A percentile compares a stretch with the other conserved stretches of the same genome.
phyloP scores from a whole-genome alignment of 768 basidiomycete species.

The Russula sp. region DNA sequence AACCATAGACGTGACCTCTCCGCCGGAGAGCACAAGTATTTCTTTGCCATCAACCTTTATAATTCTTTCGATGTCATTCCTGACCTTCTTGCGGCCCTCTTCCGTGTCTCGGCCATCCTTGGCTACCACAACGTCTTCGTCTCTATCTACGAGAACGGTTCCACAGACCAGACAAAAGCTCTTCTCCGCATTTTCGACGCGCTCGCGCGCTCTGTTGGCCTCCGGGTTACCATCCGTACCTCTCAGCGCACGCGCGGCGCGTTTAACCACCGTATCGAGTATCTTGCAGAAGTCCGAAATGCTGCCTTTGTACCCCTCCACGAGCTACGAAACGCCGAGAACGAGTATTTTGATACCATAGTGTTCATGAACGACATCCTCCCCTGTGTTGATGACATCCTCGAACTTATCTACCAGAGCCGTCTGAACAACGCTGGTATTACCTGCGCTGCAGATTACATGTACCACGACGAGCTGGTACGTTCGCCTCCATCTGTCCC shows the following conservation, averaged over 20 bases:
- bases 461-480: slow-evolving; percentile 95
- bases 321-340: slow-evolving; percentile 85
- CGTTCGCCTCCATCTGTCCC: slow-evolving; percentile 27
- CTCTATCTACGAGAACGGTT: slow-evolving; percentile 98
- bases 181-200: slow-evolving; percentile 93
- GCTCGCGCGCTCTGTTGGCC: slow-evolving; percentile 80
- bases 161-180: slow-evolving; percentile 97
- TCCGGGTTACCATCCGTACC: slow-evolving; percentile 90
- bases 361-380: slow-evolving; percentile 99
- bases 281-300: slow-evolving; percentile 99
- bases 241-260: slow-evolving; percentile 89
- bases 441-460: slow-evolving; percentile 97
- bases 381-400: slow-evolving; percentile 94
- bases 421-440: slow-evolving; percentile 93
- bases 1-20: slow-evolving; percentile 31
- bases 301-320: slow-evolving; percentile 93
- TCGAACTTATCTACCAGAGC: slow-evolving; percentile 96
- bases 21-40: slow-evolving; percentile 87
- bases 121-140: slow-evolving; percentile 98
- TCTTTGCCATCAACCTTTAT: slow-evolving; percentile 98
- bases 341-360: slow-evolving; percentile 94
- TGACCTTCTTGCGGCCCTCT: slow-evolving; percentile 93
- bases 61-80: slow-evolving; percentile 99
- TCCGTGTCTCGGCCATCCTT: slow-evolving; percentile 84
- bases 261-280: slow-evolving; percentile 99